phyloP scores from a whole-genome alignment of 2,329 filamentous ascomycete species.

The Colletotrichum scovillei region DNA sequence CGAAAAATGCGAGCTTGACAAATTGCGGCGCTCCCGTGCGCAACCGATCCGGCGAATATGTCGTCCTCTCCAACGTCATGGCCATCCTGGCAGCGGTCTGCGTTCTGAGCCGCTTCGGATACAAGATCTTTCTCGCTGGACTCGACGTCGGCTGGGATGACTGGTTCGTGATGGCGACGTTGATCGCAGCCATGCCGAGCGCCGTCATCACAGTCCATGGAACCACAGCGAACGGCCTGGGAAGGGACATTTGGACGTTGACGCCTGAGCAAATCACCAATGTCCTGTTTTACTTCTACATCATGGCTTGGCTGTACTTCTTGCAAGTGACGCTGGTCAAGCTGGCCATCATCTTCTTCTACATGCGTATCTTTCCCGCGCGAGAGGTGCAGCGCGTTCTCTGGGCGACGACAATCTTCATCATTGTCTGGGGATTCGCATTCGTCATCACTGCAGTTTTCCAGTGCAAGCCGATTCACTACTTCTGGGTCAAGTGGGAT shows the following conservation, averaged over 20 bases:
- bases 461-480: slow-evolving; percentile 58
- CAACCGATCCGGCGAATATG: slow-evolving; percentile 46
- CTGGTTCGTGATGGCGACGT: slow-evolving; percentile 44
- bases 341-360: slow-evolving; percentile 61
- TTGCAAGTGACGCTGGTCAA: slow-evolving; percentile 54
- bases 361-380: slow-evolving; percentile 60
- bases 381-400: slow-evolving; percentile 47
- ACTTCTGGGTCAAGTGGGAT: slow-evolving; percentile 65
- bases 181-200: slow-evolving; percentile 43
- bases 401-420: slow-evolving; percentile 50
- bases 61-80: slow-evolving; percentile 44
- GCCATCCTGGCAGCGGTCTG: slow-evolving; percentile 49
- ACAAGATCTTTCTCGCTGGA: slow-evolving; percentile 45
- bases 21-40: slow-evolving; percentile 40
- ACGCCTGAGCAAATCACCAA: slow-evolving; percentile 50
- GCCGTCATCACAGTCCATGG: slow-evolving; percentile 44
- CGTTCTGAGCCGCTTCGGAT: slow-evolving; percentile 50
- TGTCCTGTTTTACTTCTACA: slow-evolving; percentile 52
- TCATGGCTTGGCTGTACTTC: slow-evolving; percentile 55
- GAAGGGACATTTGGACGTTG: slow-evolving; percentile 59
- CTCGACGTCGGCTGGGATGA: slow-evolving; percentile 49
- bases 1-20: slow-evolving; percentile 41
- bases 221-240: slow-evolving; percentile 50
- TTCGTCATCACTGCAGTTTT: slow-evolving; percentile 56
- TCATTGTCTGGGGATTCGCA: slow-evolving; percentile 46